These are phyloP conservation scores for Trametes sanguinea DNA, from an alignment of 768 basidiomycete species.

Conservation along the genomic window DNA sequence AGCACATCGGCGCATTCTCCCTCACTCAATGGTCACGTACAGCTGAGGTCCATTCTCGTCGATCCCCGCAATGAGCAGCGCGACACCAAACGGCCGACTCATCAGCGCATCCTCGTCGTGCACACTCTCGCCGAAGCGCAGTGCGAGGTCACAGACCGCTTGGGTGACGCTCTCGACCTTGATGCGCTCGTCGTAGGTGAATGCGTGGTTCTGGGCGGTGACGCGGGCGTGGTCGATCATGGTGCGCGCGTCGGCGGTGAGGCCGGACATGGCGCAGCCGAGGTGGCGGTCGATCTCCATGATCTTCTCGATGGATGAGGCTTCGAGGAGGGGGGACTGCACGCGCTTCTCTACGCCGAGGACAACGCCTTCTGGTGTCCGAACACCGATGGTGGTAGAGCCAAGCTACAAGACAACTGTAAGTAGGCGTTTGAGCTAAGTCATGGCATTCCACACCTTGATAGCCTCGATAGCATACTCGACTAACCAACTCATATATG, in stretches of 20 bases:
- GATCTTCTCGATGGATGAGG: constrained; percentile 97
- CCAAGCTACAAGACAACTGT: constrained; percentile 65
- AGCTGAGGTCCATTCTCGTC: constrained; percentile 96
- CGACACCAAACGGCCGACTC: constrained; percentile 99
- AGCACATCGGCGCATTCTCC: not conserved
- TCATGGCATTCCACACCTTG: constrained; percentile 55
- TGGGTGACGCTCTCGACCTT: constrained; percentile 98
- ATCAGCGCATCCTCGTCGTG: constrained; percentile 99
- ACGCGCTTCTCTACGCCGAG: constrained; percentile 99
- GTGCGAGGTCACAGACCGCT: constrained; percentile 95
- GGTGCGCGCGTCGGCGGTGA: constrained; percentile 97
- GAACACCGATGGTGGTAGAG: constrained; percentile 95
- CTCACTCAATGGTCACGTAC: constrained; percentile 48
- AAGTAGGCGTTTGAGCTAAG: too few species aligned
- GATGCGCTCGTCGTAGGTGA: constrained; percentile 96
- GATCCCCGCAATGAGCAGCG: constrained; percentile 93
- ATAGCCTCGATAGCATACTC: constrained; percentile 99
- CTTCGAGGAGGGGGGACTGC: constrained; percentile 93
- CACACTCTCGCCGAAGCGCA: constrained; percentile 98
- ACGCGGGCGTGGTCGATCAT: constrained; percentile 99
- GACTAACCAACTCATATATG: constrained; percentile 50
- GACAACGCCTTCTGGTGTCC: constrained; percentile 86
- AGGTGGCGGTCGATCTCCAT: constrained; percentile 99
- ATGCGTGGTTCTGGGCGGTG: constrained; percentile 91
- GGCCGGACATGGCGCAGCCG: constrained; percentile 96